Percentiles rank a stretch among this genome's conserved stretches.
Evolutionary conservation across 331 rosid species (phyloP).

Genomic region (Acacia pycnantha): DNA sequence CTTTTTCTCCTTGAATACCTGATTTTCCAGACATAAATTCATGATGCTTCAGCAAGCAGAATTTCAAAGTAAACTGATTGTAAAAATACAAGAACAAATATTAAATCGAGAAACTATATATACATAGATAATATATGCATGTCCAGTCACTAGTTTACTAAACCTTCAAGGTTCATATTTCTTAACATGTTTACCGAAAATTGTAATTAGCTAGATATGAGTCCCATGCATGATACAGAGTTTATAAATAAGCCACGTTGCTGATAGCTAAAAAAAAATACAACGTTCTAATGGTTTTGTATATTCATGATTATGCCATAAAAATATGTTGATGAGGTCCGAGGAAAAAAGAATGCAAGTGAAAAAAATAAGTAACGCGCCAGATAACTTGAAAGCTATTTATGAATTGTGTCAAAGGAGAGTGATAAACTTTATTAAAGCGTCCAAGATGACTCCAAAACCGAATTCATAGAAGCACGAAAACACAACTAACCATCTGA

Average conservation of each 20-base stretch:
- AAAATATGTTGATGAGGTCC: background rate
- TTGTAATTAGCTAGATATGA: background rate
- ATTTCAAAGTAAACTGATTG: conserved; percentile 14
- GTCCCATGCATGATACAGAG: no score
- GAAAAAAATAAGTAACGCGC: background rate
- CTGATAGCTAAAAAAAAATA: background rate
- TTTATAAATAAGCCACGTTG: background rate
- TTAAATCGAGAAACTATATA: background rate
- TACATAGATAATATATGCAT: background rate
- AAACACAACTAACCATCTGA: background rate
- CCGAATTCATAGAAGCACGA: background rate
- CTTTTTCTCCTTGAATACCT: conserved; percentile 92
- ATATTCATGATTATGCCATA: background rate
- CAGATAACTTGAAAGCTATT: background rate
- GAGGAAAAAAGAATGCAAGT: background rate
- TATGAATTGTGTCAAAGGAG: no score
- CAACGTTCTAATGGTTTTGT: no score
- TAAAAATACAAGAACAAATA: conserved; percentile 9
- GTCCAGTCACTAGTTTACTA: background rate
- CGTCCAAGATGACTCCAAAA: no score
- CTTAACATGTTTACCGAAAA: background rate
- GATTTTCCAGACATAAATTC: conserved; percentile 33
- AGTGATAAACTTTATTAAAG: no score
- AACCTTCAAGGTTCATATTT: background rate
- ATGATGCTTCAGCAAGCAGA: conserved; percentile 19